Evolutionary conservation across 2,329 filamentous ascomycete genomes (phyloP), one percentile per base, ranked within the genome.

Genomic region (Beauveria rudraprayagi): DNA sequence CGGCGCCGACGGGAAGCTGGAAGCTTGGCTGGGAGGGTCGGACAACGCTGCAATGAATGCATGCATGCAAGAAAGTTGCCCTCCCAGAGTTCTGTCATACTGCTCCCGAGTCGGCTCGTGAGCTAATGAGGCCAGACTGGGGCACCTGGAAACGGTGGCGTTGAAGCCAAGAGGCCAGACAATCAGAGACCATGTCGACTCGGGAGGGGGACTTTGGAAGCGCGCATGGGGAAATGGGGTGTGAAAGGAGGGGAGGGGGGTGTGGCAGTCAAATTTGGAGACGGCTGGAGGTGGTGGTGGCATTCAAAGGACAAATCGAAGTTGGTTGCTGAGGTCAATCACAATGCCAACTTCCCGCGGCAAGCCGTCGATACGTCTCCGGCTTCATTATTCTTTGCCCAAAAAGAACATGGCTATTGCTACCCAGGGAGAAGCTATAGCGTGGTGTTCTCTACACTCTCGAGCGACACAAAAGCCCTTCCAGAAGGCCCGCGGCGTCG

Each of bases 111-210:
- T 54, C 51, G 50, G 58, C 58, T 55, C 51, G 51, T 41, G 53
- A 47, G 53, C 53, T 61, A 61, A 58, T 22, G 43, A 41, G 34
- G 54, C 54, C 47, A 61, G 60, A 61, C 60, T 61, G 60, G 60
- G 43, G 54, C 60, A 57, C 46, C 54, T 57, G 47, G 54, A 61
- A 50, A 61, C 53, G 37, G 60, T 61, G 60, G 60, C 60, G n/a
- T 58, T 26, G 22, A 54, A 61, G 60, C 60, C 60, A 61, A 61
- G 60, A 57, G 48, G 48, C 60, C 46, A 46, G 47, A 52, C 60
- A 41, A 61, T 47, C 54, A 61, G 54, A 54, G 24, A 37, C 48
- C 56, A 60, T 51, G 24, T 47, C 24, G 40, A 61, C 53, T 55
- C 51, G 58, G 51, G 51, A 61, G 44, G 58, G 58, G 58, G 58